Base-by-base conservation (phyloP, 2,329 filamentous ascomycete species). In the Xylaria sp. region DNA sequence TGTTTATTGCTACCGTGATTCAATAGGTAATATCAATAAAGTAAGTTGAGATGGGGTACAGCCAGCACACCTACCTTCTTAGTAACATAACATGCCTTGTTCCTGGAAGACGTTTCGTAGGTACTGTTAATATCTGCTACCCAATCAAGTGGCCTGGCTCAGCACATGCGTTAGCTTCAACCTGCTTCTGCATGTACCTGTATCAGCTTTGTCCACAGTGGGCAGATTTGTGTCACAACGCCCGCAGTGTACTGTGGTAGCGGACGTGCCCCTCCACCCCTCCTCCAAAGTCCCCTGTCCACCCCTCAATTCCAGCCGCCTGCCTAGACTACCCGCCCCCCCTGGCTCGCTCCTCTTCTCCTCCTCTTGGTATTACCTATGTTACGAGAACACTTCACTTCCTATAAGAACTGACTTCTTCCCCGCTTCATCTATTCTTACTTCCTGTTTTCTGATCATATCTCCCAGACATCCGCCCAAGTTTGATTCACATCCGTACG, bases 381-480 rank as follows among this genome's bases (percentile, higher is more conserved):
- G 33, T 63, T 64, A 69, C 54, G 61, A 63, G 58, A 69, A 53
- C 17, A 38, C 36, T 36, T 48, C 33, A 54, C 51, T 36, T 48
- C 61, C 51, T 71, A 71, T 69, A 71, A 71, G 57, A 64, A 46
- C 67, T 57, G 53, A 15, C 64, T 17, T 59, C 33, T 48, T 71
- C 69, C 69, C 67, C 69, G 69, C 58, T 61, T 63, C 44, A 48
- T 26, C 61, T 28, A 1, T 26, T 49, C 28, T 44, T 28, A 38
- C 23, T 28, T 54, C 62, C 53, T 51, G 20, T 38, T 61, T 63
- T 59, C 38, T 42, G 20, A 59, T 42, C 44, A 46, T 56, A 71
- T 20, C 23, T 54, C 42, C 38, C 33, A 46, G 26, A 28, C 33
- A 36, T 11, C 54, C 36, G 13, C 36, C 42, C 23, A 53, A 23